Base-by-base conservation (phyloP, 2,329 filamentous ascomycete genomes). In the Trichoderma asperellum region DNA sequence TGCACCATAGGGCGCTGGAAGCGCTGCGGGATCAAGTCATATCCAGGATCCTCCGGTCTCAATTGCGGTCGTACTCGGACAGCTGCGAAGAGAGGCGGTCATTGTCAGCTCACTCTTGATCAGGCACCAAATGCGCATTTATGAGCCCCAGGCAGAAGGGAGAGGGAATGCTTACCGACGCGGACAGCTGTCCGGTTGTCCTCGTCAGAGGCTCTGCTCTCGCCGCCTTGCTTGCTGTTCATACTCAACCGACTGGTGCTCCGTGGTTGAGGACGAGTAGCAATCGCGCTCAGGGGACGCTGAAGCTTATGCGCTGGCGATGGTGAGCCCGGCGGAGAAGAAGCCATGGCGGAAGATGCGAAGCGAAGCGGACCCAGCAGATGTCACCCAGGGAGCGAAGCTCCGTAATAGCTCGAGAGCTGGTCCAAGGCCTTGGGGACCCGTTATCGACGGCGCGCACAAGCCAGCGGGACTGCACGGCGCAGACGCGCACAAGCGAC, bases 1-100 rank as follows among this genome's bases (percentile, higher is more conserved):
- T 97, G 94, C 72, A 96, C 94, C 84, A 95, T 97, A 49, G 94
- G 91, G 72, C 91, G 89, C 80, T 97, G 95, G 77, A 99, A 99
- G 76, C 96, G 90, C 80, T 97, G 94, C 16, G 96, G 96, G 69
- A 99, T 96, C 73, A 98, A 88, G 72, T 99, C 96, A 83, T 88
- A 99, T 71, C 94, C 95, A 6, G 96, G 96, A 79, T 99, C 96
- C 73, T 87, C 88, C 6, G 93, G 84, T 74, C 90, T 89, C 69
- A 98, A 85, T 66, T 95, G 91, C 60, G 96, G 96, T 75, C 96
- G 93, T 60, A 98, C 91, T 79, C 96, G 94, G 75, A 99, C 93
- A 79, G 92, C 96, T 98, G 79, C 6, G 18, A 21, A 24, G 69
- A 18, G 47, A 58, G 43, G 27, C 21, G n/a, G n/a, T 27, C 58